Evolutionary conservation across 1,284 basidiomycete genomes (phyloP).

Genomic region (Rhodotorula sp.): DNA sequence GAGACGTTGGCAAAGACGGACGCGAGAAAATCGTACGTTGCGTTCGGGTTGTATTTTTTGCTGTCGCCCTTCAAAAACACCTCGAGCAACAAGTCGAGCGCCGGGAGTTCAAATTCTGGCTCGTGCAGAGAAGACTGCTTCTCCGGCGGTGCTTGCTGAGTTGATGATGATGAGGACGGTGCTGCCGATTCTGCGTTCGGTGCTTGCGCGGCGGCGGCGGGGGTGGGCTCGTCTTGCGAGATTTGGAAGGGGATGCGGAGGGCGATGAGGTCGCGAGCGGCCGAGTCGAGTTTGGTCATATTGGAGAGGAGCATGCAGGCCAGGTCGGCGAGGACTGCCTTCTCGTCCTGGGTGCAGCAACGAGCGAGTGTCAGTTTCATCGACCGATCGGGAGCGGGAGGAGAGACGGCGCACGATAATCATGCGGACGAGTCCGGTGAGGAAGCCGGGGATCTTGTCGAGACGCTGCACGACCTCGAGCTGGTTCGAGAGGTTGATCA

Average conservation of each 20-base stretch:
- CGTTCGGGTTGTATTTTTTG: slow-evolving; percentile 52
- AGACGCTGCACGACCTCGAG: slow-evolving; percentile 67
- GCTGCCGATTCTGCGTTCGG: slow-evolving; percentile 51
- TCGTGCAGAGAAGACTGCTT: background rate
- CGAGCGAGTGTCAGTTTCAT: too few relatives aligned
- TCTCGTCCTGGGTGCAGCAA: slow-evolving; percentile 64
- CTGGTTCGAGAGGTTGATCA: slow-evolving; percentile 91
- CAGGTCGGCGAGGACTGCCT: slow-evolving; percentile 85
- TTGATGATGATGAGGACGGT: slow-evolving; percentile 41
- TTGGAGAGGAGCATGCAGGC: slow-evolving; percentile 97
- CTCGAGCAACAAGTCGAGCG: slow-evolving; percentile 74
- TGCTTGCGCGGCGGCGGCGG: background rate
- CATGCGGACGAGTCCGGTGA: slow-evolving; percentile 83
- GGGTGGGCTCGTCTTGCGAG: background rate
- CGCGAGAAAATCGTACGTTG: slow-evolving; percentile 74
- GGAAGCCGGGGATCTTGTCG: slow-evolving; percentile 67
- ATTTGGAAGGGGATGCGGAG: slow-evolving; percentile 66
- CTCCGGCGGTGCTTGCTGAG: background rate
- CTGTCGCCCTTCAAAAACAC: slow-evolving; percentile 72
- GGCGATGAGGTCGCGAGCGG: slow-evolving; percentile 65
- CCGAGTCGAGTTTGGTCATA: slow-evolving; percentile 72
- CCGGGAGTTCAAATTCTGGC: slow-evolving; percentile 60
- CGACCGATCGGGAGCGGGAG: too few relatives aligned
- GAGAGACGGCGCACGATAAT: slow-evolving; percentile 62
- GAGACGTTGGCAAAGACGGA: slow-evolving; percentile 88